Conservation (phyloP, 345 rosid species). For the Bruguiera gymnorhiza region DNA sequence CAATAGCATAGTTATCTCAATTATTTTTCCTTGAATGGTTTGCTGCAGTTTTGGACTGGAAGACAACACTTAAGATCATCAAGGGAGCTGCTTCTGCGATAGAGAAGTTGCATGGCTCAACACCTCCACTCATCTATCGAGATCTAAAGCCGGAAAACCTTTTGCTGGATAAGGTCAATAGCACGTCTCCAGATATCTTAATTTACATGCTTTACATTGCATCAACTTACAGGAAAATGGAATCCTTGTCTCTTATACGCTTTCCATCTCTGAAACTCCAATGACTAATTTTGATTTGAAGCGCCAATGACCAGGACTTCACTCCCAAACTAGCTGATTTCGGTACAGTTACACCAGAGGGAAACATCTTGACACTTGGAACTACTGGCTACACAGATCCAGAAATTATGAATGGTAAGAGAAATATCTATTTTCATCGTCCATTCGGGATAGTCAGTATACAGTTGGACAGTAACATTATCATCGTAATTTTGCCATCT, state of each 20-base stretch:
- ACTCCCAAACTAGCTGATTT: conserved; percentile 20
- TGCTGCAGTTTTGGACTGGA: not conserved
- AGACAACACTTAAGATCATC: conserved; percentile 1
- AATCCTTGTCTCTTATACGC: too few species aligned
- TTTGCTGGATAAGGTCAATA: conserved; percentile 15
- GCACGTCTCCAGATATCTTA: too few species aligned
- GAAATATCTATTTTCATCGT: too few species aligned
- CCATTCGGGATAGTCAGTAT: too few species aligned
- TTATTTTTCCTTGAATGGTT: too few species aligned
- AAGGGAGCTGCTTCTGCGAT: conserved; percentile 9
- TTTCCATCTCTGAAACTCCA: too few species aligned
- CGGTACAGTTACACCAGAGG: conserved; percentile 10
- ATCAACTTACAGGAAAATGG: too few species aligned
- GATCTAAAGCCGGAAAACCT: conserved; percentile 16
- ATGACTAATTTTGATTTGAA: not conserved
- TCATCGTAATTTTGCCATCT: too few species aligned
- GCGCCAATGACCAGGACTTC: not conserved
- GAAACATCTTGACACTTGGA: not conserved
- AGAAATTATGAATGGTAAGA: not conserved
- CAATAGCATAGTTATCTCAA: too few species aligned
- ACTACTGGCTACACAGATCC: conserved; percentile 9
- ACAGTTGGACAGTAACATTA: too few species aligned
- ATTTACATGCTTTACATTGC: not conserved
- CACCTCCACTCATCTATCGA: conserved; percentile 13
- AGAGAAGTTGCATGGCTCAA: not conserved